A percentile compares a stretch with the other conserved stretches of the same genome.
Evolutionary conservation across 2,329 filamentous ascomycete species (phyloP).

Genomic region (Aspergillus ochraceus): DNA sequence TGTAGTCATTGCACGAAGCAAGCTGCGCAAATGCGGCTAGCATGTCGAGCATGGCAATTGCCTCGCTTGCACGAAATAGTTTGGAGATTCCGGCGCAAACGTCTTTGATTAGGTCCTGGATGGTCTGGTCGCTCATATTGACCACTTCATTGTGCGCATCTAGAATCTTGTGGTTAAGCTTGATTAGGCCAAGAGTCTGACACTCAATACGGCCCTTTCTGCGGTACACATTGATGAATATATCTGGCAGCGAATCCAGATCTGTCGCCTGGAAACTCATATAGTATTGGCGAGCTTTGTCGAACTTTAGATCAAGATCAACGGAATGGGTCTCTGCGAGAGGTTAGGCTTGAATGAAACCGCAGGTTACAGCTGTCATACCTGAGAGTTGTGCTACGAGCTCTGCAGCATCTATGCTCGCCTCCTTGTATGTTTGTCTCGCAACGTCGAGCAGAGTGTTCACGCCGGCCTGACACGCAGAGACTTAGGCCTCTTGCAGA

Average conservation of each 20-base stretch:
- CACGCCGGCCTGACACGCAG: constrained; percentile 62
- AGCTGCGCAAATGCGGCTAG: constrained; percentile 73
- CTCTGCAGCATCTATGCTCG: constrained; percentile 72
- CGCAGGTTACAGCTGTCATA: constrained; percentile 32
- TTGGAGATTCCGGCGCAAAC: constrained; percentile 70
- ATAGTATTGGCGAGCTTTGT: constrained; percentile 76
- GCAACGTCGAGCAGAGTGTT: constrained; percentile 87
- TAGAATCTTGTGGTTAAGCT: constrained; percentile 73
- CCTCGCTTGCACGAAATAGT: constrained; percentile 83
- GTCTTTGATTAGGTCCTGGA: constrained; percentile 70
- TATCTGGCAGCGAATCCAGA: constrained; percentile 62
- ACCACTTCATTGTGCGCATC: constrained; percentile 84
- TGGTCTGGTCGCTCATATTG: constrained; percentile 73
- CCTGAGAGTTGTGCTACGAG: constrained; percentile 68
- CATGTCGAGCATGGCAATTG: constrained; percentile 86
- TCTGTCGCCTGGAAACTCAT: constrained; percentile 65
- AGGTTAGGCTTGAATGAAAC: constrained; percentile 19
- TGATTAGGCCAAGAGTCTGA: constrained; percentile 80
- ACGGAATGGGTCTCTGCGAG: constrained; percentile 58
- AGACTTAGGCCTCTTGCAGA: not conserved
- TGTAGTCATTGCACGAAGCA: constrained; percentile 66
- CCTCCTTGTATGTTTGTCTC: constrained; percentile 85
- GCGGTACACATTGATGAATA: constrained; percentile 74
- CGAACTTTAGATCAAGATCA: constrained; percentile 69
- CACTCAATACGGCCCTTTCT: constrained; percentile 81